phyloP scores from a whole-genome alignment of 495 filamentous ascomycete genomes.

The Penicillium canescens region DNA sequence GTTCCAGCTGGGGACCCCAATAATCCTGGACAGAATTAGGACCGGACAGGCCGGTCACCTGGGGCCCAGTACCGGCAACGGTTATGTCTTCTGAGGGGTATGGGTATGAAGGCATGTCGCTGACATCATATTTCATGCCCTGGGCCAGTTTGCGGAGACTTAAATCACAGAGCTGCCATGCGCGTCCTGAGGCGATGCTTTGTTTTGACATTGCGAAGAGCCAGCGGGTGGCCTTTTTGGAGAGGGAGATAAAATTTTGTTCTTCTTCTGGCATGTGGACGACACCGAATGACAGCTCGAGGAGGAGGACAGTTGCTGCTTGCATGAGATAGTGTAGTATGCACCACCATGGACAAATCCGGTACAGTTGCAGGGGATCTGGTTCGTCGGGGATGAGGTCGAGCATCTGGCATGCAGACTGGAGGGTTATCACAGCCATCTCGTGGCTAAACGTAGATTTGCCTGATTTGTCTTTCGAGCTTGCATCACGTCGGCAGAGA shows the following conservation, averaged over 20 bases:
- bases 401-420: conserved; percentile 55
- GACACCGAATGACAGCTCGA: conserved; percentile 59
- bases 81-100: conserved; percentile 22
- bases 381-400: conserved; percentile 52
- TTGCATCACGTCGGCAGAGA: conserved; percentile 59
- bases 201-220: conserved; percentile 53
- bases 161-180: conserved; percentile 57
- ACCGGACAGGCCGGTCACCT: background rate
- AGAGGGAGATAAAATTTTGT: conserved; percentile 41
- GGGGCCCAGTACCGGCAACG: conserved; percentile 3
- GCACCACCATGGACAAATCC: conserved; percentile 65
- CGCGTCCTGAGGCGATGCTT: conserved; percentile 56
- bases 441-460: conserved; percentile 53
- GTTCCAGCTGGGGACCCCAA: conserved; percentile 14
- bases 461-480: conserved; percentile 30
- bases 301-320: conserved; percentile 58
- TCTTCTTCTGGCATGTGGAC: conserved; percentile 57
- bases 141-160: conserved; percentile 39
- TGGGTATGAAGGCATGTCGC: conserved; percentile 34
- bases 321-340: conserved; percentile 68
- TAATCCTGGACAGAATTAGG: background rate
- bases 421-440: conserved; percentile 54
- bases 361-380: conserved; percentile 49
- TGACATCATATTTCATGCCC: conserved; percentile 44
- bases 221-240: conserved; percentile 59